A percentile compares a stretch with the other conserved stretches of the same genome.
These are phyloP conservation scores for Colletotrichum spinosum DNA, from an alignment of 2,329 filamentous ascomycete species.

Conservation along the genomic window DNA sequence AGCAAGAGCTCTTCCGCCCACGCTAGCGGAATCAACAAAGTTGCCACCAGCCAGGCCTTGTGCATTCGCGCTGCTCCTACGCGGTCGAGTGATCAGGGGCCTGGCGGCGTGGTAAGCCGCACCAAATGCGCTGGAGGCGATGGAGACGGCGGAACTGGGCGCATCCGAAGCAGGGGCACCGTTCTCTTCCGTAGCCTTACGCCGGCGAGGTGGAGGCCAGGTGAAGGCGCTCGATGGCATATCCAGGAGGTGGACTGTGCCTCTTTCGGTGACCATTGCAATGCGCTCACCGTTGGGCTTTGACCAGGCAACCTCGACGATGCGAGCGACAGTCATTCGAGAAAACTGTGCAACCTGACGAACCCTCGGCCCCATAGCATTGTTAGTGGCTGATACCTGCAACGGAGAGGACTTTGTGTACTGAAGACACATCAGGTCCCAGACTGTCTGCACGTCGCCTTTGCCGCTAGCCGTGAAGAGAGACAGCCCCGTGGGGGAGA, in stretches of 20 bases:
- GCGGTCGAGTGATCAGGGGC: constrained; percentile 66
- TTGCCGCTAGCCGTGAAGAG: constrained; percentile 85
- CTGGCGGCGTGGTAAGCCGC: constrained; percentile 77
- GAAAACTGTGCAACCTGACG: constrained; percentile 90
- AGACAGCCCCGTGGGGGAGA: constrained; percentile 78
- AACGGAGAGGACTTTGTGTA: constrained; percentile 71
- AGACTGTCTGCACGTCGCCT: constrained; percentile 85
- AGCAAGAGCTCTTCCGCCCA: constrained; percentile 78
- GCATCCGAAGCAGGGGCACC: constrained; percentile 61
- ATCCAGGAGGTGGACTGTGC: constrained; percentile 94
- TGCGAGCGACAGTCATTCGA: constrained; percentile 89
- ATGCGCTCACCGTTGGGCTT: constrained; percentile 83
- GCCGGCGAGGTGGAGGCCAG: constrained; percentile 81
- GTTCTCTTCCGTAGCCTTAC: constrained; percentile 56
- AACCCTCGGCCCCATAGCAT: constrained; percentile 68
- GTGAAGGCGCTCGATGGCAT: constrained; percentile 85
- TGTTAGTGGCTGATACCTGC: constrained; percentile 60
- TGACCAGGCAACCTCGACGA: constrained; percentile 92
- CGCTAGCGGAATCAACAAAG: constrained; percentile 71
- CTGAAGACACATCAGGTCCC: constrained; percentile 79
- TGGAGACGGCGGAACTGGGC: constrained; percentile 69
- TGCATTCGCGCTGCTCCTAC: constrained; percentile 60
- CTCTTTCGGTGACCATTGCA: constrained; percentile 91
- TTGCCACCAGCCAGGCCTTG: constrained; percentile 53
- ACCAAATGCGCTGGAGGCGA: constrained; percentile 77